Evolutionary conservation across 208 protist species (phyloP), one percentile per base, ranked within the genome.

Genomic region (Leptomonas pyrrhocoris): DNA sequence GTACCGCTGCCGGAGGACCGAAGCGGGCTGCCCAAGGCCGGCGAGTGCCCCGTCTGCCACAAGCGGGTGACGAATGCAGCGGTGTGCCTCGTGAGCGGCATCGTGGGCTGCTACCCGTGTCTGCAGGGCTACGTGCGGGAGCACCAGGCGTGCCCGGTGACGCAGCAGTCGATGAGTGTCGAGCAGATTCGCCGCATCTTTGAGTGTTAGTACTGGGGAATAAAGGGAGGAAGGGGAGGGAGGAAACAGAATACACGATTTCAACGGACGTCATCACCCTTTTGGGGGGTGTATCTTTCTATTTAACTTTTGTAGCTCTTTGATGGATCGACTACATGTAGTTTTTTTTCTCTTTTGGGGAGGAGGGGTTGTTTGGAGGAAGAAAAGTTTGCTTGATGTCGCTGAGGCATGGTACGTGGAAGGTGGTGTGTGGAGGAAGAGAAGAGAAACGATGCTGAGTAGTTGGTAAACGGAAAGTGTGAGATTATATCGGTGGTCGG

Each of bases 101-200:
- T 93, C 2, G 77, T 96, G 19, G 83, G 90, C 15, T 96, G 90
- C 79, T 96, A 96, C 62, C 86, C 88, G 28, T 96, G 90, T 65
- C 72, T 96, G 45, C 73, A 80, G 40, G 57, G 51, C 19, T 58
- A 85, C 74, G 62, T 89, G 13, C 73, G 72, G n/a, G 80, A 85
- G 31, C 67, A 87, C 25, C 74, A 78, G 13, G 49, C 18, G 38
- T 94, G 90, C 55, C 90, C 90, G 0, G 84, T 94, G 49, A 92
- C 88, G 38, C 45, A 73, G 1, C 60, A 77, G 40, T 65, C 63
- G 15, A 78, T 81, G 28, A 77, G 78, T 7, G 66, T 82, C 28
- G 84, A 89, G 43, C 81, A 88, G 60, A 77, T 95, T 42, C 85
- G 90, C 16, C 88, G 90, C 16, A 69, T 95, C 30, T 95, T 90